A percentile compares a stretch with the other conserved stretches of the same genome.
Evolutionary conservation across 2,329 filamentous ascomycete species (phyloP).

Genomic region (Orbilia oligospora): DNA sequence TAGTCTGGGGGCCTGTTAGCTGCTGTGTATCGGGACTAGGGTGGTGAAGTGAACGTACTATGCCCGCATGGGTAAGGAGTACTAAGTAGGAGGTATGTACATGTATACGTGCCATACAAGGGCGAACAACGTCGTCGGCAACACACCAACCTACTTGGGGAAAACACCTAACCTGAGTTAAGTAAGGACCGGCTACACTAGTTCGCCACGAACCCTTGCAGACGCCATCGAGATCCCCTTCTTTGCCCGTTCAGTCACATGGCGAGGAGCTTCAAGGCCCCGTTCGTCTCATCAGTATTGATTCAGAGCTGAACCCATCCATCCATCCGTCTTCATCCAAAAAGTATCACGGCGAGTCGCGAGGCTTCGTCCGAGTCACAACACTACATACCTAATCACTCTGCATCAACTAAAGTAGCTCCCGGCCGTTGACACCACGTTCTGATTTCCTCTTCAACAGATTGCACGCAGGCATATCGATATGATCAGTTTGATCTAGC

Average conservation of each 20-base stretch:
- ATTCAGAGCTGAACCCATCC: not conserved
- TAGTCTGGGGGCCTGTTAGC: not conserved
- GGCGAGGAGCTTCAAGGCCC: not conserved
- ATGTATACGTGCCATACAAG: not conserved
- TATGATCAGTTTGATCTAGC: constrained; percentile 11
- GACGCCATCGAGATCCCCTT: constrained; percentile 9
- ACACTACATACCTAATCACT: not conserved
- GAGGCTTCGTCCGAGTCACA: constrained; percentile 9
- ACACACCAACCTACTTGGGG: constrained; percentile 2
- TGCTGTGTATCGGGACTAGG: too few relatives aligned
- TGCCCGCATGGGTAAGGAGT: not conserved
- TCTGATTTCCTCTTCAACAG: not conserved
- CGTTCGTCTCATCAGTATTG: not conserved
- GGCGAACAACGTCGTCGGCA: constrained; percentile 12
- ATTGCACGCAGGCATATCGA: constrained; percentile 19
- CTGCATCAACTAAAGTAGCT: constrained; percentile 4
- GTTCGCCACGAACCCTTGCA: constrained; percentile 23
- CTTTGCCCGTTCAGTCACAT: constrained; percentile 1
- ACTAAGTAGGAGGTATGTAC: not conserved
- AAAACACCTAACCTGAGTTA: not conserved
- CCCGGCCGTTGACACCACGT: constrained; percentile 13
- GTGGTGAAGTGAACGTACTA: not conserved
- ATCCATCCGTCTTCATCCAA: constrained; percentile 1
- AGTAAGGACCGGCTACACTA: too few relatives aligned
- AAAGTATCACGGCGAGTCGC: not conserved